Conservation (phyloP, 305 asterid genomes). For the Nicotiana rustica region DNA sequence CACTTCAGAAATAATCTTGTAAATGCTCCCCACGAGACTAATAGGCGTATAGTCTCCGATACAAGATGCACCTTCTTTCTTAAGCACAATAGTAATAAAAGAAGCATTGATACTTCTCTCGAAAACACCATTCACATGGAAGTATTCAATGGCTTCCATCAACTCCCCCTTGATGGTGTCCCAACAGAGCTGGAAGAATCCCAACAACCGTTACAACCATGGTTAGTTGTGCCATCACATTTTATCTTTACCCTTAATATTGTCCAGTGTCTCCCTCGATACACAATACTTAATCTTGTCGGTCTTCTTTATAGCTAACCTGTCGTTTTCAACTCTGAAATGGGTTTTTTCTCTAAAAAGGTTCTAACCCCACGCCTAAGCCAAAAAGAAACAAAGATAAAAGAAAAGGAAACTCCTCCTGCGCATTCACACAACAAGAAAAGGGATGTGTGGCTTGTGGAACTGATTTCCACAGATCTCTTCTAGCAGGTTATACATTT, state of each 20-base stretch:
- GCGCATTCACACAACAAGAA: not conserved
- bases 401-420: not conserved
- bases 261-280: not conserved
- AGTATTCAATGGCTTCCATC: no score
- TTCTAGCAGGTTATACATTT: not conserved
- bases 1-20: no score
- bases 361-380: not conserved
- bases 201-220: not conserved
- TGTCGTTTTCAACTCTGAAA: not conserved
- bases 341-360: not conserved
- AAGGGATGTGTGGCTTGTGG: not conserved
- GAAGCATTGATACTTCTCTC: no score
- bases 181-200: no score
- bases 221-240: slow-evolving; percentile 9
- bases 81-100: no score
- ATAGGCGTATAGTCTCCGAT: no score
- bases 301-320: slow-evolving; percentile 3
- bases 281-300: slow-evolving; percentile 3
- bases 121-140: no score
- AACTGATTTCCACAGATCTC: not conserved
- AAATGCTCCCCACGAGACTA: no score
- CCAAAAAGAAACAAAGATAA: not conserved
- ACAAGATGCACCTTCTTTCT: no score
- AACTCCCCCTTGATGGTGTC: no score
- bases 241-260: slow-evolving; percentile 21